phyloP scores from a whole-genome alignment of 306 rosid species.

The Neltuma alba region DNA sequence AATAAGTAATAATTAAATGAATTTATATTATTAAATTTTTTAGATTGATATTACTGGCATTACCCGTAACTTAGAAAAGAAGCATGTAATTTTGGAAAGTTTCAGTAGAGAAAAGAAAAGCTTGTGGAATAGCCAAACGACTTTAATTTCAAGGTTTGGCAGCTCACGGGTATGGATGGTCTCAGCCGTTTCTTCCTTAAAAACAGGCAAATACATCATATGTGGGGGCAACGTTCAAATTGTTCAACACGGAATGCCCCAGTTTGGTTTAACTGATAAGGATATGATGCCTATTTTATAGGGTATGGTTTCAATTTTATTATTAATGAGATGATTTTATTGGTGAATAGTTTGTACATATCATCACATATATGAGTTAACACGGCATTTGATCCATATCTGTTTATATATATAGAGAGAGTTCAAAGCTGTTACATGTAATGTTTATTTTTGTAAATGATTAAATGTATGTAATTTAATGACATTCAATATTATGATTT shows the following conservation, averaged over 20 bases:
- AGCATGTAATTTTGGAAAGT: neutral
- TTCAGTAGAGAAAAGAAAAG: neutral
- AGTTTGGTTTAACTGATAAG: neutral
- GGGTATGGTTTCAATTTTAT: too few species aligned
- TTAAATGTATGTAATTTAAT: neutral
- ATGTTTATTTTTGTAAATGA: neutral
- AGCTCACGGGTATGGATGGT: neutral
- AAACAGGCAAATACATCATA: neutral
- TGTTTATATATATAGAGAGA: neutral
- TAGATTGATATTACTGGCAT: too few species aligned
- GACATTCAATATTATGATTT: neutral
- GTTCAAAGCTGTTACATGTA: neutral
- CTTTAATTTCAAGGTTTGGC: neutral
- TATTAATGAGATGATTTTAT: too few species aligned
- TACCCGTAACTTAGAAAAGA: too few species aligned
- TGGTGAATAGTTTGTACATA: neutral
- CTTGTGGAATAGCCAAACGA: neutral
- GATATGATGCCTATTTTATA: neutral
- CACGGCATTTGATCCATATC: neutral
- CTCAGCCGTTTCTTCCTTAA: neutral
- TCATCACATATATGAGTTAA: too few species aligned
- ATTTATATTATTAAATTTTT: too few species aligned
- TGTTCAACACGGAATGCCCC: neutral
- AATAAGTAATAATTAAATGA: too few species aligned
- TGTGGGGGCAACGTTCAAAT: too few species aligned